Evolutionary conservation across 176 grass and related monocot species (phyloP).

Genomic region (Triticum timopheevii): DNA sequence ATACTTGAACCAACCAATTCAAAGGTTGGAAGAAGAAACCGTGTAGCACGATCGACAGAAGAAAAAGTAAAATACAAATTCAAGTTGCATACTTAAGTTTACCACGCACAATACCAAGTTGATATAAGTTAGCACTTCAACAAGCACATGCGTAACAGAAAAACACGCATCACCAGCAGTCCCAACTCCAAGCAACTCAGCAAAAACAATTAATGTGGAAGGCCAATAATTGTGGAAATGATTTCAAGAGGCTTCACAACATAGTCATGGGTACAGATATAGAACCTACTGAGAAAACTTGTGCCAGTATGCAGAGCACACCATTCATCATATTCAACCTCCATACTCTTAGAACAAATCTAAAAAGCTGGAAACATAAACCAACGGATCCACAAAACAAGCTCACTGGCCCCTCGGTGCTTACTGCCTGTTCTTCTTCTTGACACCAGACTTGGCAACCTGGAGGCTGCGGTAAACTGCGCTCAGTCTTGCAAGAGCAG

Average conservation of each 20-base stretch:
- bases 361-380: constrained; percentile 18
- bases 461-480: constrained; percentile 69
- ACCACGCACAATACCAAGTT: too few species aligned
- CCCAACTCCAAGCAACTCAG: too few species aligned
- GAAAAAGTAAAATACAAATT: not conserved
- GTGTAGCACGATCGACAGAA: not conserved
- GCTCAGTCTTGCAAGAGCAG: constrained; percentile 67
- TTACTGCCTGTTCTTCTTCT: constrained; percentile 85
- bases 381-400: constrained; percentile 2
- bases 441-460: constrained; percentile 80
- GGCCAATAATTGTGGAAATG: not conserved
- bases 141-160: not conserved
- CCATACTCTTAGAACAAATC: not conserved
- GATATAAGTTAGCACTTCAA: not conserved
- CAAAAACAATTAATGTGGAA: not conserved
- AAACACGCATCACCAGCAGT: not conserved
- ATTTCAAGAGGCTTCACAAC: not conserved
- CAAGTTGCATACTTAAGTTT: not conserved
- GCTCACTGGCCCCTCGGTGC: not conserved
- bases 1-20: not conserved
- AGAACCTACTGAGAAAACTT: not conserved
- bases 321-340: constrained; percentile 3
- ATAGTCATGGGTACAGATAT: constrained; percentile 14
- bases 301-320: not conserved
- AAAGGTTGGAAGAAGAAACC: not conserved